Base-by-base conservation (phyloP, 768 basidiomycete genomes). In the Candolleomyces eurysporus region DNA sequence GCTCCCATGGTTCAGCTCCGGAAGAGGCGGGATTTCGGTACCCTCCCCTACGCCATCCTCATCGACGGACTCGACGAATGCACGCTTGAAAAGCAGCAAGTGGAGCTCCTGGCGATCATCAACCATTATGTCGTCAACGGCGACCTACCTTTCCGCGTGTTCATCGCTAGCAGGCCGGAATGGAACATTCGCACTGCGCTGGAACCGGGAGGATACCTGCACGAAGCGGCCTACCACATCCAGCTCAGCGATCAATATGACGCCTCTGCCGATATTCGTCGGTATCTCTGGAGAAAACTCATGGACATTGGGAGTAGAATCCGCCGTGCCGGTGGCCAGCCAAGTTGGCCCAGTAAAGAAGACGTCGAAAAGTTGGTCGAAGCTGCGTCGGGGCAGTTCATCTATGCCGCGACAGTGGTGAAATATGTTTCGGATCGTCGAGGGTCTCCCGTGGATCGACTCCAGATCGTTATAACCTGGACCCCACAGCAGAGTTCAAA, bases 11-110 rank as follows among this genome's bases (percentile, higher is more conserved):
- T 9, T 6, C 2, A 19, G 19, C 26, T 58, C 19, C 43, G 26
- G 9, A 16, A n/a, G 14, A 26, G 46, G 3, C 16, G 3, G 26
- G 17, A 26, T 26, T 26, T 46, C 9, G 43, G 54, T 19, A 22
- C 17, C 26, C 16, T 40, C 14, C 42, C 39, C 14, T 39, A 52
- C 6, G 45, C 36, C 39, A 48, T 64, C 45, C 48, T 54, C 17
- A 52, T 64, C 7, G 63, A 64, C n/a, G 63, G 63, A 8, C 50
- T 54, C 9, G 64, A 65, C 46, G 66, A 67, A 19, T 67, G 64
- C 49, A 19, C n/a, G 3, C 62, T 57, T 5, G 49, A 48, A 16
- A 26, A 56, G 2, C 48, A 46, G 19, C 64, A 67, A 39, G 30
- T 48, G 17, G 54, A 65, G 6, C 48, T 63, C 40, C 45, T 65